phyloP scores from a whole-genome alignment of 108 stramenopile genomes.

The Fragilariopsis cylindrus region DNA sequence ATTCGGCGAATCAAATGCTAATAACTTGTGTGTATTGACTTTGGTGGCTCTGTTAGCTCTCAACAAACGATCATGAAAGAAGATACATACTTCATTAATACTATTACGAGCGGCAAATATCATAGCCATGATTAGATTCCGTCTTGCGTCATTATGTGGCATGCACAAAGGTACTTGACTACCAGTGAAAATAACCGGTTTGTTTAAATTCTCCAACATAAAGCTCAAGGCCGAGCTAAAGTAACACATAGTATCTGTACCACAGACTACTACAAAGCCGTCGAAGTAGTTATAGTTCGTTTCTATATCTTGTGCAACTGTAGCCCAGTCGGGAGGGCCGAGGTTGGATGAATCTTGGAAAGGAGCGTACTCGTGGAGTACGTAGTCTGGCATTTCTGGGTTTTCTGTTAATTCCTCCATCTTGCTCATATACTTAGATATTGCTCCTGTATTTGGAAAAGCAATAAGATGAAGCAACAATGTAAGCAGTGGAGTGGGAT shows the following conservation, averaged over 20 bases:
- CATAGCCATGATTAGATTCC: slow-evolving; percentile 94
- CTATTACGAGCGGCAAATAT: slow-evolving; percentile 86
- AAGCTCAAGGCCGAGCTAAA: slow-evolving; percentile 90
- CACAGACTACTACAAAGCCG: slow-evolving; percentile 95
- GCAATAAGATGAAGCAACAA: no score
- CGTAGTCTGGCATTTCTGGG: slow-evolving; percentile 69
- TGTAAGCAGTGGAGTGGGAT: no score
- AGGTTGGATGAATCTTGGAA: slow-evolving; percentile 87
- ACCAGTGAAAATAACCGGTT: slow-evolving; percentile 96
- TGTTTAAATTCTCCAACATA: slow-evolving; percentile 97
- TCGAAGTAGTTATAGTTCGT: slow-evolving; percentile 88
- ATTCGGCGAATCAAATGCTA: slow-evolving; percentile 96
- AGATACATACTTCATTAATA: slow-evolving; percentile 91
- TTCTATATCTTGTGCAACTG: slow-evolving; percentile 75
- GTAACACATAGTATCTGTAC: slow-evolving; percentile 99
- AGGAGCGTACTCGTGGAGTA: slow-evolving; percentile 75
- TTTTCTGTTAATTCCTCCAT: slow-evolving; percentile 72
- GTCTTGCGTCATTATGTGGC: slow-evolving; percentile 93
- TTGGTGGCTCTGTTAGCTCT: slow-evolving; percentile 90
- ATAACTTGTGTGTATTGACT: slow-evolving; percentile 77
- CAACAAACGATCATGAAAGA: slow-evolving; percentile 91
- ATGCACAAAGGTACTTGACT: slow-evolving; percentile 89
- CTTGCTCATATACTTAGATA: slow-evolving; percentile 68
- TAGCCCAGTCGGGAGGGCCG: slow-evolving; percentile 91
- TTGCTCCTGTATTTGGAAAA: slow-evolving; percentile 22